These are phyloP conservation scores for Camellia oleifera DNA, from an alignment of 179 eudicot genomes.

Conservation along the genomic window DNA sequence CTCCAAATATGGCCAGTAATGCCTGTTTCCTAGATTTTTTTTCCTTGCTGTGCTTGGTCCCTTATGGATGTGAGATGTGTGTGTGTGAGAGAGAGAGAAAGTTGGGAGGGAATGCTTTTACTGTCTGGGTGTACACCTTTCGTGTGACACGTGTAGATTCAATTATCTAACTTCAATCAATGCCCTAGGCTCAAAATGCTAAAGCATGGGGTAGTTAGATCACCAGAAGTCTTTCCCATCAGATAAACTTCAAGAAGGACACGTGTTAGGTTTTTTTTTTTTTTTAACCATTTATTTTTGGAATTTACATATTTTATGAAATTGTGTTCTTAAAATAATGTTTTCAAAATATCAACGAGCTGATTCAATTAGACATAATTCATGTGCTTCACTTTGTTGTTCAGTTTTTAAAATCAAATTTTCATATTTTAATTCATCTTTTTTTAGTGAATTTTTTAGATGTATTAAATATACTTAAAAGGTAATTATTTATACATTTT, in stretches of 20 bases:
- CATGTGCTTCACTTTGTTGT: no score
- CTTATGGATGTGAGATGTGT: not conserved
- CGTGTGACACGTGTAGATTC: slow-evolving; percentile 36
- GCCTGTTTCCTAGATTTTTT: slow-evolving; percentile 15
- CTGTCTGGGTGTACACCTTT: not conserved
- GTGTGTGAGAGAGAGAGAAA: slow-evolving; percentile 12
- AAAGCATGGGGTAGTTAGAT: slow-evolving; percentile 5
- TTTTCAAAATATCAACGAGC: no score
- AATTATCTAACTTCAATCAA: slow-evolving; percentile 43
- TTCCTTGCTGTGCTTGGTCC: slow-evolving; percentile 6
- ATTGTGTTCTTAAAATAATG: no score
- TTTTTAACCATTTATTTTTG: no score
- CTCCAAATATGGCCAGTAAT: slow-evolving; percentile 10
- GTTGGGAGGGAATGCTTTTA: slow-evolving; percentile 18
- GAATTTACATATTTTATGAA: not conserved
- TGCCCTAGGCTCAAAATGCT: slow-evolving; percentile 15
- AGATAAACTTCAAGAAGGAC: slow-evolving; percentile 19
- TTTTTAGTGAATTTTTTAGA: no score
- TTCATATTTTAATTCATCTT: no score
- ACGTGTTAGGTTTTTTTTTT: slow-evolving; percentile 22
- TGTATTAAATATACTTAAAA: no score
- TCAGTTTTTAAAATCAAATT: no score
- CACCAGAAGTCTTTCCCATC: slow-evolving; percentile 10
- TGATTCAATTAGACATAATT: no score
- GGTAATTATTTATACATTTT: no score